Conservation (phyloP, 108 stramenopile genomes). For the Skeletonema marinoi region DNA sequence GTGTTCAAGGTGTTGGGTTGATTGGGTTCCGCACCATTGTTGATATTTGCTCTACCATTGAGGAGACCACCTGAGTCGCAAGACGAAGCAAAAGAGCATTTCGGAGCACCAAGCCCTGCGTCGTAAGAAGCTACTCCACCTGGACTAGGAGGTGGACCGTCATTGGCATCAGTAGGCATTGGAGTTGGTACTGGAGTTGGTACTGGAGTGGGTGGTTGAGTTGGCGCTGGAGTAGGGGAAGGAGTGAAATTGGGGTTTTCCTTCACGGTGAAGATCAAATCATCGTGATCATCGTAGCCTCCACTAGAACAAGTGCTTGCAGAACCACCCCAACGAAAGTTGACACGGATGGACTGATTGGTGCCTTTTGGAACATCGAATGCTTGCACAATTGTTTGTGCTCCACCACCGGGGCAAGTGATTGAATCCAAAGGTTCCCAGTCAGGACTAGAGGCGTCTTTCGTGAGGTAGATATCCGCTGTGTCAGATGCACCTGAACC, state of each 20-base stretch:
- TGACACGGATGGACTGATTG: background rate
- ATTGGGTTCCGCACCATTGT: background rate
- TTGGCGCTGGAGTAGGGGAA: background rate
- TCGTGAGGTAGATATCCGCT: conserved; percentile 21
- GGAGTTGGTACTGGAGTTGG: too few species aligned
- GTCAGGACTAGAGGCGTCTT: background rate
- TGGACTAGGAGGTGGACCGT: too few species aligned
- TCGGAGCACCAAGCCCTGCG: background rate
- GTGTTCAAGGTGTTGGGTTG: conserved; percentile 23
- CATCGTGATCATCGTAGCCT: conserved; percentile 13
- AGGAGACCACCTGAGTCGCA: background rate
- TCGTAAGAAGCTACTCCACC: background rate
- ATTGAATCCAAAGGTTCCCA: conserved; percentile 10
- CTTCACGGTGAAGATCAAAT: conserved; percentile 9
- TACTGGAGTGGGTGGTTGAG: background rate
- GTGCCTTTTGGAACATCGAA: conserved; percentile 5
- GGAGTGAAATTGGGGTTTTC: background rate
- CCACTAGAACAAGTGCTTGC: background rate
- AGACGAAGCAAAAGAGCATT: background rate
- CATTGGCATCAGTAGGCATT: background rate
- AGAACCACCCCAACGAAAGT: background rate
- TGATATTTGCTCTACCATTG: background rate
- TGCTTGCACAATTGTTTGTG: background rate
- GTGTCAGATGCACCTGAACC: background rate
- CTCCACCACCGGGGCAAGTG: conserved; percentile 15